Evolutionary conservation across 2,329 filamentous ascomycete genomes (phyloP).

Genomic region (Colletotrichum kahawae): DNA sequence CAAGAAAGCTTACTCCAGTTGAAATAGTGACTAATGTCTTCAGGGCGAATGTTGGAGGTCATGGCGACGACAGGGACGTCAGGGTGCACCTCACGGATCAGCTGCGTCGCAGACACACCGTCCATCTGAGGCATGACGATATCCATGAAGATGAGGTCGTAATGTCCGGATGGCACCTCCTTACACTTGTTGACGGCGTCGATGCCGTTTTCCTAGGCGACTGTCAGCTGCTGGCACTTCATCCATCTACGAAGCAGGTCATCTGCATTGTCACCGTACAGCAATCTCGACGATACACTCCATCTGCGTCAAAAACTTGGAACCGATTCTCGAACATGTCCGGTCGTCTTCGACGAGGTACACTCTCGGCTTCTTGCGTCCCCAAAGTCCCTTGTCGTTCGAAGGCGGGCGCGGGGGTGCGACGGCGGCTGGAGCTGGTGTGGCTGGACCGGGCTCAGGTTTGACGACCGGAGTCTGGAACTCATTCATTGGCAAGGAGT

Average conservation of each 20-base stretch:
- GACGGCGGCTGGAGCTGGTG: slow-evolving; percentile 18
- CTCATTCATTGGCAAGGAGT: slow-evolving; percentile 59
- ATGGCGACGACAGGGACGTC: slow-evolving; percentile 93
- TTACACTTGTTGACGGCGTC: slow-evolving; percentile 89
- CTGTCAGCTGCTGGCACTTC: neutral
- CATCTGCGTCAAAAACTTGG: slow-evolving; percentile 70
- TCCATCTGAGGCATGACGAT: slow-evolving; percentile 98
- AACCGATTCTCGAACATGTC: slow-evolving; percentile 70
- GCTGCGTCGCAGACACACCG: slow-evolving; percentile 90
- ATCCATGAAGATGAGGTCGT: slow-evolving; percentile 82
- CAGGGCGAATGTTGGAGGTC: slow-evolving; percentile 97
- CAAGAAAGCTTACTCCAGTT: slow-evolving; percentile 42
- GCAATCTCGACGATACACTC: slow-evolving; percentile 72
- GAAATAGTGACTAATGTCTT: slow-evolving; percentile 97
- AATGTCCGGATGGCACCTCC: slow-evolving; percentile 50
- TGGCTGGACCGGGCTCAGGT: slow-evolving; percentile 17
- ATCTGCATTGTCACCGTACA: slow-evolving; percentile 49
- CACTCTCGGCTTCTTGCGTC: slow-evolving; percentile 73
- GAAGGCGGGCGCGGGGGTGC: slow-evolving; percentile 32
- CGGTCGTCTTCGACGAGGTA: slow-evolving; percentile 86
- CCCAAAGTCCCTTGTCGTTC: slow-evolving; percentile 57
- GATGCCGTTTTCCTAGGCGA: slow-evolving; percentile 69
- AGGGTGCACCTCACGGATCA: slow-evolving; percentile 86
- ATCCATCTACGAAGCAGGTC: neutral
- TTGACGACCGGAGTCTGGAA: slow-evolving; percentile 32